Evolutionary conservation across 495 filamentous ascomycete genomes (phyloP).

Genomic region (Penicillium angulare): DNA sequence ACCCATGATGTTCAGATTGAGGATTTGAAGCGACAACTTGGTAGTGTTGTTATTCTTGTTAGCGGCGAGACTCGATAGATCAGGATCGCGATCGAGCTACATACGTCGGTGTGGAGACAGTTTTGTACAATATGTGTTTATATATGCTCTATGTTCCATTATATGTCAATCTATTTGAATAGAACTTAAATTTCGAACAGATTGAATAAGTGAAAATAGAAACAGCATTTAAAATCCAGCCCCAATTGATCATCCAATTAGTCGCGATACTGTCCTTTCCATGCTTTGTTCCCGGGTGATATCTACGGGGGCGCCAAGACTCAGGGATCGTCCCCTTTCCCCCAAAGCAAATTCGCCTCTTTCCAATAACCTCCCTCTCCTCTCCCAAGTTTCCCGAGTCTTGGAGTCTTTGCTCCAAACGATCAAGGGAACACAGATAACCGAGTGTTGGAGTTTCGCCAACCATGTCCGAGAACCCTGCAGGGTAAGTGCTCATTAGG

Average conservation of each 20-base stretch:
- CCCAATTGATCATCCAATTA: too few relatives aligned
- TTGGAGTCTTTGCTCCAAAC: neutral
- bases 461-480: slow-evolving; percentile 27
- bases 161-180: neutral
- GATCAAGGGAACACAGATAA: neutral
- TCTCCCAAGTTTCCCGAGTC: neutral
- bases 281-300: neutral
- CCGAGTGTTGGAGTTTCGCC: neutral
- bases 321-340: slow-evolving; percentile 10
- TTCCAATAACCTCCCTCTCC: neutral
- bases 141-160: neutral
- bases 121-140: slow-evolving; percentile 11
- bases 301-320: slow-evolving; percentile 16
- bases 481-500: slow-evolving; percentile 21
- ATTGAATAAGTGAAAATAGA: too few relatives aligned
- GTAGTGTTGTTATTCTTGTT: slow-evolving; percentile 78
- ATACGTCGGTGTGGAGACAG: neutral
- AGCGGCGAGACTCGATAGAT: slow-evolving; percentile 49
- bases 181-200: too few relatives aligned
- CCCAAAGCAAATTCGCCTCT: slow-evolving; percentile 3
- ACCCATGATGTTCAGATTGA: slow-evolving; percentile 97
- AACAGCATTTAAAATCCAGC: too few relatives aligned
- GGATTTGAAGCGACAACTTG: slow-evolving; percentile 84
- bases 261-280: too few relatives aligned
- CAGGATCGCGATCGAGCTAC: neutral